Base-by-base conservation (phyloP, 1,139 yeast genomes). In the Hansenula anomala region DNA sequence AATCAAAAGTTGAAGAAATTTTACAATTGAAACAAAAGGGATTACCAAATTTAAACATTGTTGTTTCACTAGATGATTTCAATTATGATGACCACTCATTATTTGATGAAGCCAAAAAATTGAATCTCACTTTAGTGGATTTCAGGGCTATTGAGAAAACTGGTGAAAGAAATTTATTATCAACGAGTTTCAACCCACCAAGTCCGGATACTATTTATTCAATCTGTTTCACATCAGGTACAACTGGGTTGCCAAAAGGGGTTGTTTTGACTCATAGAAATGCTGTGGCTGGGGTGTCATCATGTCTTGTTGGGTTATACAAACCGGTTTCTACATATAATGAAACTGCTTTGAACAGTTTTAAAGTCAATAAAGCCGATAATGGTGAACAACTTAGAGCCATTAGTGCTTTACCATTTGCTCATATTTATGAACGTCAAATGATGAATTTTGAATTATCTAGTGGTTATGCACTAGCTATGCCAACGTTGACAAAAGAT, bases 201-300 rank as follows among this genome's bases (percentile, higher is more conserved):
- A 49, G 48, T 1, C 73, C 80, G 1, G 68, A 72, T 3, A 67
- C 75, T 25, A 50, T 66, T 25, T 73, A 73, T 48, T 74, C 83
- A 34, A 70, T 78, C 49, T 73, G 75, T 40, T 64, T 63, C 47
- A 63, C 69, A 2, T 61, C 69, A 1, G 71, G 71, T 18, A 65
- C 71, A 13, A 66, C 70, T 9, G 69, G 68, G 10, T 53, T 58
- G 43, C 71, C 71, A 27, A 65, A 64, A 50, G 70, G 70, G 31
- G 71, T 67, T 13, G 59, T 61, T 2, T 54, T 64, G 43, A 56
- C 61, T 3, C 67, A 67, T 40, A 39, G 42, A 15, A 63, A 56
- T 44, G 64, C 64, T 9, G 56, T 61, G 9, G 45, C 62, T 19
- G 63, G 61, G 4, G 44, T 59, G 14, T 48, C 63, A 19, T 38